phyloP scores from a whole-genome alignment of 2,329 filamentous ascomycete genomes.

The Coniochaeta prunicola region DNA sequence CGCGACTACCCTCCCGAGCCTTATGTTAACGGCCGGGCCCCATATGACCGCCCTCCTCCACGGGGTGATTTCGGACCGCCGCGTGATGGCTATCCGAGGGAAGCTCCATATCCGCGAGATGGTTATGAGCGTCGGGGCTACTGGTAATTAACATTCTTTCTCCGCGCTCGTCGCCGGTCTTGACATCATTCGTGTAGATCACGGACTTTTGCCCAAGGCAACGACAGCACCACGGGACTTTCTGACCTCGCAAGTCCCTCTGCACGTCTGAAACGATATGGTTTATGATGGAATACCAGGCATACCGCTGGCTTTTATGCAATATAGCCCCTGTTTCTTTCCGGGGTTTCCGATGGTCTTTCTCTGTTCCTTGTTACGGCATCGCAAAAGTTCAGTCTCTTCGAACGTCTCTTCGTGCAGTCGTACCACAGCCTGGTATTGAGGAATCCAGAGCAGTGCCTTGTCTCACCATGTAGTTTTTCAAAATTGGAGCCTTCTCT shows the following conservation, averaged over 20 bases:
- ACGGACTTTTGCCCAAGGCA: not conserved
- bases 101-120: slow-evolving; percentile 17
- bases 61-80: slow-evolving; percentile 39
- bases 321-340: no score
- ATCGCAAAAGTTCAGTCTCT: not conserved
- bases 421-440: not conserved
- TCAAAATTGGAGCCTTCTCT: not conserved
- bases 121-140: slow-evolving; percentile 20
- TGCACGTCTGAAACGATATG: not conserved
- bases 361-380: not conserved
- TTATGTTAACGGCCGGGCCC: slow-evolving; percentile 48
- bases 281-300: not conserved
- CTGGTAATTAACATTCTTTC: slow-evolving; percentile 12
- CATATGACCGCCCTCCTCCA: slow-evolving; percentile 47
- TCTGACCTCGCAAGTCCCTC: not conserved
- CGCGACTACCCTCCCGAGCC: slow-evolving; percentile 60
- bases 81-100: slow-evolving; percentile 24
- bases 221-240: not conserved
- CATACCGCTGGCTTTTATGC: not conserved
- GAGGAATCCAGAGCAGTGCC: not conserved
- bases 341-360: not conserved
- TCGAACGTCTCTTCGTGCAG: not conserved
- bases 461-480: not conserved
- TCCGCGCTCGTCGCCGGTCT: slow-evolving; percentile 7
- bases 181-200: slow-evolving; percentile 7